Evolutionary conservation across 2,329 filamentous ascomycete genomes (phyloP), one percentile per base, ranked within the genome.

Genomic region (Kalmusia sp.): DNA sequence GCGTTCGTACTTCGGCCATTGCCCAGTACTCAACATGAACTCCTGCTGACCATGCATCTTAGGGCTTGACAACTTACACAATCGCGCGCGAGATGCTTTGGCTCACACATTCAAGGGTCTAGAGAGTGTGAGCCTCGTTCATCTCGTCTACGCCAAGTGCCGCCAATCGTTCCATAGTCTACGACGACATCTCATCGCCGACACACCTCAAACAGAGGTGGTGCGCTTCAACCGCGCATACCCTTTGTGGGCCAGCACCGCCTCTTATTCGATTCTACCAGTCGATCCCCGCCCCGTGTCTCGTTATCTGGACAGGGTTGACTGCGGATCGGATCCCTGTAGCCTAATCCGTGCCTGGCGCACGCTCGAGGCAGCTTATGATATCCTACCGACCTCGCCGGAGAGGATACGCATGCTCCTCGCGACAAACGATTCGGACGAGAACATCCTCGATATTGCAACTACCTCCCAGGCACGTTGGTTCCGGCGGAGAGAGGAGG

Each of bases 331-430:
- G 22, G 25, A 52, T 14, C 53, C 44, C 7, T 34, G 44, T 6
- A 34, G 44, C n/a, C 39, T 52, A 14, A 50, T 56, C 11, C 39
- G 39, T n/a, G 53, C 45, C 38, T 56, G 53, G 49, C 53, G 39
- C 28, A 51, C n/a, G 44, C 34, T 56, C 22, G 53, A 56, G 28
- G 33, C 17, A 15, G 45, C 53, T 40, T 52, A 41, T 25, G 12
- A 52, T 40, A 39, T 56, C 14, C 14, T 14, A 8, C 49, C 53
- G 9, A 46, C 28, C 8, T 22, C 33, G 6, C 15, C 39, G 12
- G 46, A 50, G 2, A 54, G 19, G 34, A 50, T 50, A 39, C 47
- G 46, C 46, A 27, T 54, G 33, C 27, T 46, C 8, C 14, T 54
- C 27, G 52, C 46, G 14, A 34, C 22, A 9, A 28, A 33, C 5